Percentiles rank a stretch among this genome's conserved stretches.
These are phyloP conservation scores for Dioscorea cayenensis DNA, from an alignment of 116 monocot species.

Conservation along the genomic window DNA sequence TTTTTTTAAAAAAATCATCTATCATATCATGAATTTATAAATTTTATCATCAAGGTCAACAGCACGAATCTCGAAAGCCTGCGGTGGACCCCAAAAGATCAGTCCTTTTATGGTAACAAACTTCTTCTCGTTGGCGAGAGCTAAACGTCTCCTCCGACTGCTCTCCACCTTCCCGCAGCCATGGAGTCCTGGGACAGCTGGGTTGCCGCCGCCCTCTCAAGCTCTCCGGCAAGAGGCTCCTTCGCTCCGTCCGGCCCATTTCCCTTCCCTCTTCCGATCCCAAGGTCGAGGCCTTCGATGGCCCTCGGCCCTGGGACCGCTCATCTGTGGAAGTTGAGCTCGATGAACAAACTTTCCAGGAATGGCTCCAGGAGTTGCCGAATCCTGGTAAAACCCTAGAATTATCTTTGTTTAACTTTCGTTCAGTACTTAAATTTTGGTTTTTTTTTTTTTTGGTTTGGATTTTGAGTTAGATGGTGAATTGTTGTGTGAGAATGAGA, in stretches of 20 bases:
- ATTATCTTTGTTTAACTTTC: neutral
- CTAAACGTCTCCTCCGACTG: no score
- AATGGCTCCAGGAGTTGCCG: slow-evolving; percentile 51
- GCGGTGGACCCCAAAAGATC: no score
- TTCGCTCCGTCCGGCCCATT: slow-evolving; percentile 57
- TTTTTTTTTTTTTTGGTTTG: neutral
- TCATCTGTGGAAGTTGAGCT: slow-evolving; percentile 59
- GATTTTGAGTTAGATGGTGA: slow-evolving; percentile 17
- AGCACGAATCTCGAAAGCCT: no score
- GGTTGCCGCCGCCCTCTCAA: slow-evolving; percentile 45
- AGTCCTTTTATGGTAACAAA: no score
- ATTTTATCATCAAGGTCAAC: no score
- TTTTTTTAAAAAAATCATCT: no score
- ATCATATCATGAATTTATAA: no score
- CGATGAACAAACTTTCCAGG: slow-evolving; percentile 29
- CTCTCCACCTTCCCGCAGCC: slow-evolving; percentile 1
- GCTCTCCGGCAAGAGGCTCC: slow-evolving; percentile 43
- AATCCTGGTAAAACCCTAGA: slow-evolving; percentile 2
- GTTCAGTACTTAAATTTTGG: neutral
- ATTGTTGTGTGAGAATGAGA: neutral
- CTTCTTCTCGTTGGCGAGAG: no score
- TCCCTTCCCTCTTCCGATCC: slow-evolving; percentile 10
- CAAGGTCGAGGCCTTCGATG: slow-evolving; percentile 34
- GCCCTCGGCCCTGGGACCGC: slow-evolving; percentile 64
- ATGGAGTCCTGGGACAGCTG: slow-evolving; percentile 44